Percentiles rank a stretch among this genome's conserved stretches.
Conservation (phyloP, 345 rosid species). For the Microthlaspi erraticum region DNA sequence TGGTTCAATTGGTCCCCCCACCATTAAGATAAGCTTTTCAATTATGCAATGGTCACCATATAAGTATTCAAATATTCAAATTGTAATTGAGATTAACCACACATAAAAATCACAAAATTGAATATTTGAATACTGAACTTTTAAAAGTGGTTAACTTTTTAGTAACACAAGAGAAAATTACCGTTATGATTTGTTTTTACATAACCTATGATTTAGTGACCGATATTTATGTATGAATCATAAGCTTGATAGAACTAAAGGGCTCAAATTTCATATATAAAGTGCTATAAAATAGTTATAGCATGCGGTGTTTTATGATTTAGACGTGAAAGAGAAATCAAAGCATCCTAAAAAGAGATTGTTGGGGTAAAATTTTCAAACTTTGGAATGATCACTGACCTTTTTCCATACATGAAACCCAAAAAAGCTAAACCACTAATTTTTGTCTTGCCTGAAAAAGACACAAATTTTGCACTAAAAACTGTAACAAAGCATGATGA, state of each 20-base stretch:
- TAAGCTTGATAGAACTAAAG: neutral
- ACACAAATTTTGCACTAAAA: conserved; percentile 14
- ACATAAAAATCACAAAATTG: too few relatives aligned
- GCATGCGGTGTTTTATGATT: conserved; percentile 39
- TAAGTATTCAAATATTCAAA: neutral
- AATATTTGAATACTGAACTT: too few relatives aligned
- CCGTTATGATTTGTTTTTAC: neutral
- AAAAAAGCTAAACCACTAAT: conserved; percentile 20
- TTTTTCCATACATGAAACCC: conserved; percentile 33
- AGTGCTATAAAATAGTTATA: conserved; percentile 37
- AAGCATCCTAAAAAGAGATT: conserved; percentile 7
- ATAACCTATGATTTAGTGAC: neutral
- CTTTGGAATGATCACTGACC: conserved; percentile 38
- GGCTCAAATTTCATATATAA: conserved; percentile 17
- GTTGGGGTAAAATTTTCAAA: conserved; percentile 35
- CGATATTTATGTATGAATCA: neutral
- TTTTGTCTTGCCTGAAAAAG: conserved; percentile 30
- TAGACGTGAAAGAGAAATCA: conserved; percentile 38
- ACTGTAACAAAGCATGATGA: conserved; percentile 26
- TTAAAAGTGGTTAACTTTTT: neutral
- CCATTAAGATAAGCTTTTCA: conserved; percentile 36
- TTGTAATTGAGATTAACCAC: conserved; percentile 17
- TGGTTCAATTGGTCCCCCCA: conserved; percentile 33
- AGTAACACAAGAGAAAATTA: neutral
- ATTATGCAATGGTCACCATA: conserved; percentile 34